Evolutionary conservation across 441 rosid genomes (phyloP).

Genomic region (Kokia cookei): DNA sequence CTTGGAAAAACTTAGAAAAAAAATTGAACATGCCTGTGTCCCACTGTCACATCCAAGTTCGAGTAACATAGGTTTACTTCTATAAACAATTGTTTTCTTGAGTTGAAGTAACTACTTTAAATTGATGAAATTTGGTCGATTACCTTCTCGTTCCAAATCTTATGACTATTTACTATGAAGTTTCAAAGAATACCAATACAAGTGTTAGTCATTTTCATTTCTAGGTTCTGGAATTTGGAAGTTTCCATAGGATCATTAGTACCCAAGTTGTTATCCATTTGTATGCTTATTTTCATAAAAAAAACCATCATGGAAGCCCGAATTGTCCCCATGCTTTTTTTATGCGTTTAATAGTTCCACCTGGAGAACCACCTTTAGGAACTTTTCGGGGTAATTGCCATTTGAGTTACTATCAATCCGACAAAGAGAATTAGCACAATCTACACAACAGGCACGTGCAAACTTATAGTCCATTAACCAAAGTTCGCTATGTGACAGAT

Average conservation of each 20-base stretch:
- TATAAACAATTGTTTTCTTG: background rate
- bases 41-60: no score
- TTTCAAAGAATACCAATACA: background rate
- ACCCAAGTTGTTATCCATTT: background rate
- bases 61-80: no score
- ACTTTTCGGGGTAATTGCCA: background rate
- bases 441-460: background rate
- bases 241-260: background rate
- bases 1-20: no score
- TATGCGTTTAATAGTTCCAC: background rate
- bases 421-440: background rate
- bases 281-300: background rate
- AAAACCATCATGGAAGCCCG: no score
- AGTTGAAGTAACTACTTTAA: background rate
- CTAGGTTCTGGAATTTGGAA: background rate
- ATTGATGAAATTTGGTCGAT: background rate
- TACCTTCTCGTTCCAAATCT: background rate
- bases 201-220: background rate
- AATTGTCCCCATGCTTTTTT: background rate
- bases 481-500: constrained; percentile 33
- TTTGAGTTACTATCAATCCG: background rate
- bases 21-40: no score
- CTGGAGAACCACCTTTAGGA: no score
- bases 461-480: constrained; percentile 1
- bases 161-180: background rate